Evolutionary conservation across 441 rosid genomes (phyloP).

Genomic region (Biscutella laevigata): DNA sequence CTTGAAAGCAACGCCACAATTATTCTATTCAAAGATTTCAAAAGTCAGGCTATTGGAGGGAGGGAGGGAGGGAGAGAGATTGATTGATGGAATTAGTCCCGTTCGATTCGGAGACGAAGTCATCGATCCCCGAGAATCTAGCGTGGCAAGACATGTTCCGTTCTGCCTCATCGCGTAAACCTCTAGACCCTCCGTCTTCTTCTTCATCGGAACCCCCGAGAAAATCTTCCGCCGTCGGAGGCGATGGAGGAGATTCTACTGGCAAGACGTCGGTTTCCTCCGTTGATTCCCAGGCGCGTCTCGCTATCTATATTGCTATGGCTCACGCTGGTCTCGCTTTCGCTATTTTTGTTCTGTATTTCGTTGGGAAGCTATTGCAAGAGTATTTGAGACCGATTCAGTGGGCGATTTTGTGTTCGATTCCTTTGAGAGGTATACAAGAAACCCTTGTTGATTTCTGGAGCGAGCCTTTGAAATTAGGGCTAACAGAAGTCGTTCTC

Average conservation of each 20-base stretch:
- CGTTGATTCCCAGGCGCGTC: constrained; percentile 67
- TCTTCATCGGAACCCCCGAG: constrained; percentile 14
- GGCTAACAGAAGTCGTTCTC: constrained; percentile 78
- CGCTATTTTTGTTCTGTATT: constrained; percentile 54
- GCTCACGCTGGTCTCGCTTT: constrained; percentile 91
- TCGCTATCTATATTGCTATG: constrained; percentile 92
- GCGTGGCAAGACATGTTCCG: constrained; percentile 96
- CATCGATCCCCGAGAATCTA: constrained; percentile 32
- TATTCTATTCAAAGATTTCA: neutral
- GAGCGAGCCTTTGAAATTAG: constrained; percentile 65
- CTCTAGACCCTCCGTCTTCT: constrained; percentile 36
- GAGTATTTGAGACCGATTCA: constrained; percentile 83
- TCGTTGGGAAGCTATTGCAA: constrained; percentile 67
- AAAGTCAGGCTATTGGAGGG: constrained; percentile 12
- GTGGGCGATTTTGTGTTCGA: constrained; percentile 91
- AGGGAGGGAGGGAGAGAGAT: constrained; percentile 2
- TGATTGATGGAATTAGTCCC: constrained; percentile 72
- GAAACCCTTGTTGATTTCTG: constrained; percentile 79
- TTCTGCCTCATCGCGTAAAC: constrained; percentile 69
- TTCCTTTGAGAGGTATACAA: constrained; percentile 82
- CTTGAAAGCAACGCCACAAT: neutral
- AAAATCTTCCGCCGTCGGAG: constrained; percentile 13
- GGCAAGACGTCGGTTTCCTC: constrained; percentile 27
- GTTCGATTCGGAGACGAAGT: constrained; percentile 40
- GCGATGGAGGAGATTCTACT: constrained; percentile 11